Evolutionary conservation across 441 rosid species (phyloP), one percentile per base, ranked within the genome.

Genomic region (Oxalis stricta): DNA sequence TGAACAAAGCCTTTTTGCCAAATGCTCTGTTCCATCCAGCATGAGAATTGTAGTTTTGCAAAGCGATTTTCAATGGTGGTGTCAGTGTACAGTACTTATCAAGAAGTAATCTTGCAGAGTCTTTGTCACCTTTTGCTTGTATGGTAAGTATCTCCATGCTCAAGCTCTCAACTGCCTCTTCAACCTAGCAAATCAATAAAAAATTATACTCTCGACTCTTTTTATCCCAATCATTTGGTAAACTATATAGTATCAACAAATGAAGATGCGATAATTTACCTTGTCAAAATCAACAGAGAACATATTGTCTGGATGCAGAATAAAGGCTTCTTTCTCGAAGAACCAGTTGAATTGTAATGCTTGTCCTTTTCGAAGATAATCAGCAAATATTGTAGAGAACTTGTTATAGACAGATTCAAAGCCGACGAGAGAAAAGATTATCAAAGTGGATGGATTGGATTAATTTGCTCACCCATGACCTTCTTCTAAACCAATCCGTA

Each of bases 271-370:
- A n/a, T n/a, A n/a, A n/a, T n/a, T 41, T 65, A 91, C 96, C 94
- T 78, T 83, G 3, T 67, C 23, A 61, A 91, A 91, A 74, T 85
- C 76, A 48, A 85, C 85, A 1, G 82, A 72, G 54, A 91, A 85
- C 38, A 78, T 80, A 26, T 65, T 79, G 58, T 85, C 83, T 11
- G 72, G 24, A 49, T 75, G 69, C 62, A 75, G 62, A 41, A 75
- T 50, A 50, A 85, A 70, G 44, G 87, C 98, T 65, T 64, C 84
- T 53, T 83, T 89, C 66, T 85, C 89, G 46, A 72, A 78, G 50
- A 91, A 63, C 86, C 82, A 85, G 72, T 89, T 89, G 68, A 89
- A 89, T 48, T 82, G 93, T 70, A 89, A 33, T 14, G 94, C 89
- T 69, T 80, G 94, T 53, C 96, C 93, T 77, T 83, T 85, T 14